phyloP scores from a whole-genome alignment of 225 moss, liverwort and hornwort species.

The Pseudisothecium myosuroides region DNA sequence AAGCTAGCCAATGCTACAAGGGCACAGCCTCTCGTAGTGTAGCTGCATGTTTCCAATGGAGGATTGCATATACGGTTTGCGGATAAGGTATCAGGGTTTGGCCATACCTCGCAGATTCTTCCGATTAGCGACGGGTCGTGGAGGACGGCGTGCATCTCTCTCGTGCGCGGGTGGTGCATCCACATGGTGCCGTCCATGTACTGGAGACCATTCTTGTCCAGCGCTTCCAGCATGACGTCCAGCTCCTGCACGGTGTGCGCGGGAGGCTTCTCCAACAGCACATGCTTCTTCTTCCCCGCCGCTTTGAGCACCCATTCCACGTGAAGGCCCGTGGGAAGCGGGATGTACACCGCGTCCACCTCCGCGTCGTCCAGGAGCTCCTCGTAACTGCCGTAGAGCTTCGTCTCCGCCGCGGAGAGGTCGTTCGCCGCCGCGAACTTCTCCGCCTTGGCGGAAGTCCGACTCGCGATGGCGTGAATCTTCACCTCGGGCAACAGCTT shows the following conservation, averaged over 20 bases:
- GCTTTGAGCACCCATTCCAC: constrained; percentile 48
- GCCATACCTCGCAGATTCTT: constrained; percentile 14
- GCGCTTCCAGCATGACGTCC: constrained; percentile 28
- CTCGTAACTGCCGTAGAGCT: constrained; percentile 38
- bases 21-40: too few relatives aligned
- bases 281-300: constrained; percentile 45
- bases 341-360: constrained; percentile 43
- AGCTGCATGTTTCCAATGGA: background rate
- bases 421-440: constrained; percentile 21
- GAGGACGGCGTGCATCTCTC: constrained; percentile 15
- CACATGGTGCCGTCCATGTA: constrained; percentile 57
- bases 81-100: background rate
- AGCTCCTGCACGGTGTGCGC: constrained; percentile 31
- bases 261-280: constrained; percentile 44
- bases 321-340: constrained; percentile 40
- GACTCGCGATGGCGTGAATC: constrained; percentile 34
- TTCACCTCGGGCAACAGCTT: constrained; percentile 17
- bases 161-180: constrained; percentile 48
- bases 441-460: constrained; percentile 8
- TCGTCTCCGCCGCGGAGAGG: constrained; percentile 3
- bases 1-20: background rate
- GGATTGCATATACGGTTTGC: background rate
- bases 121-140: constrained; percentile 14
- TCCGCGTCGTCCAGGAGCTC: constrained; percentile 30
- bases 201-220: constrained; percentile 9